These are phyloP conservation scores for Boletus sp. DNA, from an alignment of 768 basidiomycete genomes.

Conservation along the genomic window DNA sequence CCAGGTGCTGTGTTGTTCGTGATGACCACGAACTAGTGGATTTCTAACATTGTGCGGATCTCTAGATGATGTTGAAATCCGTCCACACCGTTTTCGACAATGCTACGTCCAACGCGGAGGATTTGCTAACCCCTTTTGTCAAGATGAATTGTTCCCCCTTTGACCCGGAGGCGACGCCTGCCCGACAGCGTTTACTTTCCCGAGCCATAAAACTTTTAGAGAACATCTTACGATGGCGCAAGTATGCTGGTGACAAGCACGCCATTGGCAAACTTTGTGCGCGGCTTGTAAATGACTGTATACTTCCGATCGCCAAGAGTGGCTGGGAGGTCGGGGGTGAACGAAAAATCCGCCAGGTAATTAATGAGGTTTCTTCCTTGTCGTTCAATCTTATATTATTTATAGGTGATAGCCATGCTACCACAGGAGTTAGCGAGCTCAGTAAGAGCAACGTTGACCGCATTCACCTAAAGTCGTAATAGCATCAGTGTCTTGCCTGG, in stretches of 20 bases:
- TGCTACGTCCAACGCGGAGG: slow-evolving; percentile 50
- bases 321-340: slow-evolving; percentile 90
- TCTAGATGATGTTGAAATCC: slow-evolving; percentile 57
- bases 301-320: slow-evolving; percentile 63
- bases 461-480: slow-evolving; percentile 14
- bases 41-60: slow-evolving; percentile 9
- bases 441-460: slow-evolving; percentile 12
- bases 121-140: slow-evolving; percentile 48
- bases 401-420: slow-evolving; percentile 22
- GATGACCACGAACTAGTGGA: neutral
- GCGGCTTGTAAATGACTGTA: slow-evolving; percentile 53
- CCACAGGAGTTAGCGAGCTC: slow-evolving; percentile 26
- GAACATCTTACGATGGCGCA: slow-evolving; percentile 75
- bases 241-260: slow-evolving; percentile 60
- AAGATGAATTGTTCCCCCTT: slow-evolving; percentile 48
- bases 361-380: slow-evolving; percentile 10
- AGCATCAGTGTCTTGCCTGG: slow-evolving; percentile 1
- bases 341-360: slow-evolving; percentile 57
- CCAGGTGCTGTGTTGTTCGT: slow-evolving; percentile 41
- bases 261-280: slow-evolving; percentile 53
- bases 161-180: slow-evolving; percentile 70
- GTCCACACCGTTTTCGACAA: slow-evolving; percentile 50
- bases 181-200: slow-evolving; percentile 66
- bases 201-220: slow-evolving; percentile 67
- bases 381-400: slow-evolving; percentile 3